A percentile compares a stretch with the other conserved stretches of the same genome.
These are phyloP conservation scores for Fraxinus dipetala DNA, from an alignment of 305 asterid species.

Conservation along the genomic window DNA sequence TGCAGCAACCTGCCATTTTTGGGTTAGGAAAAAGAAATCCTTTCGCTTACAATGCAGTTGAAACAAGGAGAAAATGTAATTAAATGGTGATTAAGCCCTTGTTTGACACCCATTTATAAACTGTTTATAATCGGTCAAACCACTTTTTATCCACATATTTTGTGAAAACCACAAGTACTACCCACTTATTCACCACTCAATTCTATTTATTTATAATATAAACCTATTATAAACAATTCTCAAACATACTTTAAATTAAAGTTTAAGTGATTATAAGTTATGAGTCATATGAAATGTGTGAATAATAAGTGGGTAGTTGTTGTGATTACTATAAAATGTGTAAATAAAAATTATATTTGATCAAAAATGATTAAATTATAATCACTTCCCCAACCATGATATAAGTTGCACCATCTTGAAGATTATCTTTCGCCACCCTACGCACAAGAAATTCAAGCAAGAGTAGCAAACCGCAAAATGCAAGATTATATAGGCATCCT, in stretches of 20 bases:
- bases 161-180: not conserved
- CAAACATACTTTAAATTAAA: not conserved
- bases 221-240: not conserved
- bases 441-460: not conserved
- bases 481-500: not conserved
- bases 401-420: not conserved
- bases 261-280: not conserved
- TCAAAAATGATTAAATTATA: too few relatives aligned
- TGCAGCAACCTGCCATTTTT: not conserved
- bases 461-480: not conserved
- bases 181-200: not conserved
- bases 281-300: not conserved
- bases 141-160: not conserved
- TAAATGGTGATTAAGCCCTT: not conserved
- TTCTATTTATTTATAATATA: not conserved
- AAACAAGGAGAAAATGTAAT: not conserved
- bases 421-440: not conserved
- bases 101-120: not conserved
- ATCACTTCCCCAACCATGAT: not conserved
- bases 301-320: not conserved
- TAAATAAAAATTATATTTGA: not conserved
- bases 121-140: not conserved
- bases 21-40: not conserved
- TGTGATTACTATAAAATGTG: not conserved
- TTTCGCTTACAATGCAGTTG: not conserved